Base-by-base conservation (phyloP, 345 rosid species). In the Iberis pinnata region DNA sequence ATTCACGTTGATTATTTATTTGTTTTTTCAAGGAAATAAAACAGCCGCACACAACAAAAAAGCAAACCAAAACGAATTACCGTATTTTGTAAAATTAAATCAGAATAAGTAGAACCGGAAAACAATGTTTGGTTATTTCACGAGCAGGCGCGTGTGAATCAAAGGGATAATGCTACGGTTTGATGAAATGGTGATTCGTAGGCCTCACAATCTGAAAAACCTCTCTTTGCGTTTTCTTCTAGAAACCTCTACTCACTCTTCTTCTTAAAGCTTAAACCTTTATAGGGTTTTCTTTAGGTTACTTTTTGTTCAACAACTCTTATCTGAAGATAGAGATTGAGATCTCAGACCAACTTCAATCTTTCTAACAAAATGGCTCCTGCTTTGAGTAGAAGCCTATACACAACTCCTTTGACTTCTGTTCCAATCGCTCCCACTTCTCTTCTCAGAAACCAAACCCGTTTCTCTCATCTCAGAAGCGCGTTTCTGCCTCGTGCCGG, bases 341-440 rank as follows among this genome's bases (percentile, higher is more conserved):
- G 14, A 3, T 9, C n/a, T 14, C 22, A 27, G 33, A 45, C n/a
- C n/a, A 4, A 3, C 37, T 41, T 45, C 29, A 32, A 44, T 12
- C 48, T 22, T 19, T 49, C 40, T 17, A 22, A 17, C 50, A 17
- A 10, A 14, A 84, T 89, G 97, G 93, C 97, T 73, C 80, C 88
- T 6, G 84, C 72, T 60, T 68, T 83, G 17, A 79, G 83, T 74
- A 73, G 89, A 77, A 74, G 78, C 60, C 72, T 83, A 11, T 61
- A 68, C 39, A 47, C 80, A 12, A 52, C 71, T 45, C 64, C 81
- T 53, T 37, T 79, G 24, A 50, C 80, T 32, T 76, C 82, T 1
- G 64, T 80, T 17, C 72, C 95, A 26, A 66, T 76, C 1, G 60
- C 85, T 12, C 67, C 78, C 0, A 40, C 76, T 52, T 71, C 80